Base-by-base conservation (phyloP, 768 basidiomycete genomes). In the Piloderma croceum region DNA sequence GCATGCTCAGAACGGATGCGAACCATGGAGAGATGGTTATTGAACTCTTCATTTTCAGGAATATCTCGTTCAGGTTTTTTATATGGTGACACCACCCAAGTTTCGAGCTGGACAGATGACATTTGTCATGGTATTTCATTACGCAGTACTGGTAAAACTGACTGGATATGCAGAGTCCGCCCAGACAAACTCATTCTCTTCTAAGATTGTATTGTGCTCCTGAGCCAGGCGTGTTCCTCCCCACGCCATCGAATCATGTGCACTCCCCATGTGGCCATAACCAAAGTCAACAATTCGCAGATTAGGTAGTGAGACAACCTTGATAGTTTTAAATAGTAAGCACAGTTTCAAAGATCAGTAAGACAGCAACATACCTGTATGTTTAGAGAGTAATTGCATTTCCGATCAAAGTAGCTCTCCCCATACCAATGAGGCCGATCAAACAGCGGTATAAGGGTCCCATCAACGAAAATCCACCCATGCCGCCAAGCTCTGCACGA, bases 151-250 rank as follows among this genome's bases (percentile, higher is more conserved):
- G n/a, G n/a, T n/a, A 31, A 10, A 4, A 50, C 53, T 10, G 33
- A 65, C 57, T 5, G 64, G 59, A 48, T 68, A 68, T 9, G 66
- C 62, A 12, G 66, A 65, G 47, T 68, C 65, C 13, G 54, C 63
- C 63, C 65, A 67, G 17, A 65, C 49, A 21, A 39, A 66, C 31
- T 65, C 64, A 3, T 43, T 49, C 15, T 36, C 44, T 6, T 46
- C 34, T 12, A 67, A 43, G 6, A 67, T 27, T 1, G n/a, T 29
- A 0, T 38, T 22, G 41, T 57, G 56, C 10, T 62, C 41, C 23
- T 53, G 47, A 21, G 24, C 25, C 4, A 57, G 32, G 4, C 34
- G 19, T 1, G 63, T 64, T 7, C 52, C 23, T 22, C 53, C 27
- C 49, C 47, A 68, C 9, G 62, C 63, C 5, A 57, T 57, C 9